These are phyloP conservation scores for Boletus pseudo-olivaceus DNA, from an alignment of 768 basidiomycete genomes.

Conservation along the genomic window DNA sequence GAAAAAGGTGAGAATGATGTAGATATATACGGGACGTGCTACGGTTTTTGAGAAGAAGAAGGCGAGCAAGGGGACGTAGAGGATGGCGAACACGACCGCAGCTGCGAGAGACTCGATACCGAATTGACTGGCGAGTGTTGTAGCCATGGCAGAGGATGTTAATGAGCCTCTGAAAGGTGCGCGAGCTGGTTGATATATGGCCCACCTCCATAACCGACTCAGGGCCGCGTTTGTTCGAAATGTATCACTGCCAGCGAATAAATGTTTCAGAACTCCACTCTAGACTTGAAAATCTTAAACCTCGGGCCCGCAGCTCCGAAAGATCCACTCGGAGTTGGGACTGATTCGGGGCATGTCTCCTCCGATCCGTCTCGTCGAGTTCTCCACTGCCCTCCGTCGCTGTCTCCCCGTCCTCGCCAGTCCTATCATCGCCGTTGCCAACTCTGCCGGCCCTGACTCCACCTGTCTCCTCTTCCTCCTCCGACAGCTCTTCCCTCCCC, in stretches of 20 bases:
- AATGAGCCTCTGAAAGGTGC: too few species aligned
- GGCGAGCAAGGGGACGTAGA: slow-evolving; percentile 21
- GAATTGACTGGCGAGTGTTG: slow-evolving; percentile 10
- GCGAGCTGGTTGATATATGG: too few species aligned
- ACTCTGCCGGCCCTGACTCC: slow-evolving; percentile 83
- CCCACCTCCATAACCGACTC: too few species aligned
- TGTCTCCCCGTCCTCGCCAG: slow-evolving; percentile 3
- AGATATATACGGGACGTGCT: slow-evolving; percentile 18
- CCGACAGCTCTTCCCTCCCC: slow-evolving; percentile 35
- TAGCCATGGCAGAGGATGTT: background rate
- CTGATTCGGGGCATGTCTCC: too few species aligned
- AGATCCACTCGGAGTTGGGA: too few species aligned
- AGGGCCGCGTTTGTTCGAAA: too few species aligned
- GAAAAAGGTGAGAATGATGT: slow-evolving; percentile 24
- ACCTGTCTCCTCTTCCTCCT: slow-evolving; percentile 73
- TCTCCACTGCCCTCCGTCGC: slow-evolving; percentile 39
- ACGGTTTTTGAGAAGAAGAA: slow-evolving; percentile 15
- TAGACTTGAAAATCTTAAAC: too few species aligned
- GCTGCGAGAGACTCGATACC: slow-evolving; percentile 26
- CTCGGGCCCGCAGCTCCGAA: too few species aligned
- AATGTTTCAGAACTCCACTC: too few species aligned
- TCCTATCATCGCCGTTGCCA: slow-evolving; percentile 50
- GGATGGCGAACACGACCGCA: slow-evolving; percentile 25
- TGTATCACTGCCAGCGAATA: too few species aligned
- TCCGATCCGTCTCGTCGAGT: slow-evolving; percentile 48